Evolutionary conservation across 2,329 filamentous ascomycete species (phyloP), one percentile per base, ranked within the genome.

Genomic region (Dothistroma septosporum): DNA sequence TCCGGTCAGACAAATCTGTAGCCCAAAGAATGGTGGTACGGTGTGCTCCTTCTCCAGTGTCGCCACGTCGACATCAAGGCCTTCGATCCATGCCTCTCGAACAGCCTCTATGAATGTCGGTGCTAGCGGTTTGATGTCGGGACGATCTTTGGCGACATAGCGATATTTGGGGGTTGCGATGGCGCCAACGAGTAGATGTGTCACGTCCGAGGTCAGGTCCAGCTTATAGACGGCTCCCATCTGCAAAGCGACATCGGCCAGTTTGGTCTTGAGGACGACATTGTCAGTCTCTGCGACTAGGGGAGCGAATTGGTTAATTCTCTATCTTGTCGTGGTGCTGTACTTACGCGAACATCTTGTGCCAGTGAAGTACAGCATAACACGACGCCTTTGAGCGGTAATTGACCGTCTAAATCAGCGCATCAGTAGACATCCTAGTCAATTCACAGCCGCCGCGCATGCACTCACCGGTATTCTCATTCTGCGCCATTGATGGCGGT

Each of bases 201-300:
- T 97, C 53, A 96, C 91, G 74, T 97, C 91, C 59, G 90, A 90
- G n/a, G 92, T 97, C 49, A 99, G 85, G 75, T 99, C 92, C 75
- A 92, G 89, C 70, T 90, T 92, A 81, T 96, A 90, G 62, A 84
- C 76, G 55, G 92, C 94, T 66, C 94, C 94, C 80, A 99, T 91
- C 72, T 96, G 86, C 64, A 81, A 76, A 19, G 90, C 89, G 62
- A 86, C 85, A 53, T 81, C 76, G 16, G 84, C 85, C 53, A 75
- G 62, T 44, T 64, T 62, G 12, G 67, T 70, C 72, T 74, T 60
- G 22, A 49, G 31, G 12, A 52, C 12, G 12, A 52, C 8, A 57
- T 59, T 9, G 46, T 65, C 53, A 59, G 59, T 48, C 12, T 53
- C 11, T 16, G 21, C 12, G 50, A 52, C 52, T 61, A 28, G 22